A percentile compares a stretch with the other conserved stretches of the same genome.
Evolutionary conservation across 805 yeast genomes (phyloP).

Genomic region (Metschnikowia henanensis): DNA sequence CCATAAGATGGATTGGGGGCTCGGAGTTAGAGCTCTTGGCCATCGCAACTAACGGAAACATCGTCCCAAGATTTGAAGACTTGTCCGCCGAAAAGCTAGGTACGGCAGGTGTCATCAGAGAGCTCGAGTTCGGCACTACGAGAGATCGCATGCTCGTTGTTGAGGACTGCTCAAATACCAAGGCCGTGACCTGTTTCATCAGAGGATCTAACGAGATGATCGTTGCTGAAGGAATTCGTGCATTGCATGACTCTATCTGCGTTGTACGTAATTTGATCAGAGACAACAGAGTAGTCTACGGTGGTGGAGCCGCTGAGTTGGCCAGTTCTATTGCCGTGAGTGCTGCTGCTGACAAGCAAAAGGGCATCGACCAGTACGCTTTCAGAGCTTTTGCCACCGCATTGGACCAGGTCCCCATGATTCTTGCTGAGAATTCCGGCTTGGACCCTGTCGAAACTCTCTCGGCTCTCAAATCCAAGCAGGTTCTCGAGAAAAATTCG

Average conservation of each 20-base stretch:
- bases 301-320: conserved; percentile 99
- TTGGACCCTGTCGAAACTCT: conserved; percentile 90
- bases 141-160: conserved; percentile 94
- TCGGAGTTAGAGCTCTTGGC: conserved; percentile 95
- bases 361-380: conserved; percentile 97
- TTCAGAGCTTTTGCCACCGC: conserved; percentile 94
- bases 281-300: conserved; percentile 95
- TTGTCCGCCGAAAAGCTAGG: conserved; percentile 81
- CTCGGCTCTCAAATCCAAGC: conserved; percentile 80
- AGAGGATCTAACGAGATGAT: conserved; percentile 98
- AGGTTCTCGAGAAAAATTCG: conserved; percentile 68
- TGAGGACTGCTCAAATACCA: conserved; percentile 83
- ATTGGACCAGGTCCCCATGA: conserved; percentile 88
- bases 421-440: conserved; percentile 96
- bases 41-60: conserved; percentile 95
- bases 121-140: conserved; percentile 94
- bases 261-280: conserved; percentile 94
- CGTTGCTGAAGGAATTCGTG: conserved; percentile 95
- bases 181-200: conserved; percentile 89
- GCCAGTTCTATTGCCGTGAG: conserved; percentile 89
- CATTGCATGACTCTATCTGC: conserved; percentile 94
- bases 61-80: conserved; percentile 97
- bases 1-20: conserved; percentile 99
- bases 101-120: conserved; percentile 78
- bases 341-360: conserved; percentile 88